Percentiles rank a stretch among this genome's conserved stretches.
These are phyloP conservation scores for Termitomyces sp. DNA, from an alignment of 1,284 basidiomycete species.

Conservation along the genomic window DNA sequence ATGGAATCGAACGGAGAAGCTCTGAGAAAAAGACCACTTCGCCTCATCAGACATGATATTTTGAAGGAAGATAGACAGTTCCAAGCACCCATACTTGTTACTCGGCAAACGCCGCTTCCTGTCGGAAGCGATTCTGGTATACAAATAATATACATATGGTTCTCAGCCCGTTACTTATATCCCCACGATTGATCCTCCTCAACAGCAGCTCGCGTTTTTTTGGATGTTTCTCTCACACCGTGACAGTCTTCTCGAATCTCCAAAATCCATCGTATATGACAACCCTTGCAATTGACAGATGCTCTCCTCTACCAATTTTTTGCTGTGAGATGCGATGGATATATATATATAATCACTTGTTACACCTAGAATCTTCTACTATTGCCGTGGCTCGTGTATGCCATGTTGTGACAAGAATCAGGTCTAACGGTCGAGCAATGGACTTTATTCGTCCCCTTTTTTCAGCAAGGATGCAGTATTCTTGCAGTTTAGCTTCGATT, in stretches of 20 bases:
- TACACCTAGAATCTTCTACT: background rate
- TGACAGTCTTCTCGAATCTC: background rate
- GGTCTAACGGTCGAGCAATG: background rate
- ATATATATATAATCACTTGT: background rate
- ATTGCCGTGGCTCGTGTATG: background rate
- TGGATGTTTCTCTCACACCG: background rate
- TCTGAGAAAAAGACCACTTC: conserved; percentile 17
- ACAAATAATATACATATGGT: no score
- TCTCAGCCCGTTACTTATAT: no score
- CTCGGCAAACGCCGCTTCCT: background rate
- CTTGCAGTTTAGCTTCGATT: background rate
- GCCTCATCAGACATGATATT: conserved; percentile 9
- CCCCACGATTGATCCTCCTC: no score
- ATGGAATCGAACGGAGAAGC: conserved; percentile 14
- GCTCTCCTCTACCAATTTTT: background rate
- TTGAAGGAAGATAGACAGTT: no score
- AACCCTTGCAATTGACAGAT: background rate
- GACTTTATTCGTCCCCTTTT: background rate
- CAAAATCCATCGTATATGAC: background rate
- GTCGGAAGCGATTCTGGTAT: no score
- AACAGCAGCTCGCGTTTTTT: no score
- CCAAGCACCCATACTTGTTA: background rate
- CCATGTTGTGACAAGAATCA: background rate
- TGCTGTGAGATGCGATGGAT: background rate
- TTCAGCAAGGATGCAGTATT: background rate